phyloP scores from a whole-genome alignment of 305 asterid genomes.

The Nicotiana rustica region DNA sequence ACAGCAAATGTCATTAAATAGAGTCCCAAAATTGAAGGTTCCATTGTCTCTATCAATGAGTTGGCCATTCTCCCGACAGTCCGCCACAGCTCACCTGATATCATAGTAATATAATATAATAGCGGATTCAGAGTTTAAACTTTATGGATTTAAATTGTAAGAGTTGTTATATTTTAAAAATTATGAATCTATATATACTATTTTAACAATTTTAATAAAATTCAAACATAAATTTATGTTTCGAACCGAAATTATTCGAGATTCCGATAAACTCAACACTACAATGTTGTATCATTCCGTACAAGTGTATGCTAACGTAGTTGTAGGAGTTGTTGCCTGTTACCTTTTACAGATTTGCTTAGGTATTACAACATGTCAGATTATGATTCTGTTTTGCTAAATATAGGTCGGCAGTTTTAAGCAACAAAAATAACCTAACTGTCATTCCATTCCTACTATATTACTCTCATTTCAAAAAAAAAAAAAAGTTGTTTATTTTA shows the following conservation, averaged over 20 bases:
- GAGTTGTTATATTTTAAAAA: no score
- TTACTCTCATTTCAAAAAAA: no score
- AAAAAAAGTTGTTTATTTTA: no score
- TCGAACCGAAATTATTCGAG: no score
- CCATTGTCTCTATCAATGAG: conserved; percentile 27
- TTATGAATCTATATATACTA: no score
- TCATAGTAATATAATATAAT: neutral
- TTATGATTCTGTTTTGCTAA: neutral
- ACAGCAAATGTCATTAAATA: conserved; percentile 3
- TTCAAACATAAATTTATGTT: no score
- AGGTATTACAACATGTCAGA: neutral
- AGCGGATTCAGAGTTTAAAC: no score
- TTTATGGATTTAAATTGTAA: no score
- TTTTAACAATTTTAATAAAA: no score
- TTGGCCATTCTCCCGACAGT: neutral
- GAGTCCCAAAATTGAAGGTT: neutral
- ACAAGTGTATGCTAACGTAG: neutral
- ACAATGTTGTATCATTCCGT: no score
- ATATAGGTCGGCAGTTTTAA: neutral
- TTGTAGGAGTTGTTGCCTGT: neutral
- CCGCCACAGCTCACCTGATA: neutral
- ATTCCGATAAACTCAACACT: no score
- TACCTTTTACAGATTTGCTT: neutral
- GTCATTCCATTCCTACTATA: neutral
- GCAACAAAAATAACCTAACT: neutral